Evolutionary conservation across 108 stramenopile species (phyloP).

Genomic region (Fragilariopsis cylindrus): DNA sequence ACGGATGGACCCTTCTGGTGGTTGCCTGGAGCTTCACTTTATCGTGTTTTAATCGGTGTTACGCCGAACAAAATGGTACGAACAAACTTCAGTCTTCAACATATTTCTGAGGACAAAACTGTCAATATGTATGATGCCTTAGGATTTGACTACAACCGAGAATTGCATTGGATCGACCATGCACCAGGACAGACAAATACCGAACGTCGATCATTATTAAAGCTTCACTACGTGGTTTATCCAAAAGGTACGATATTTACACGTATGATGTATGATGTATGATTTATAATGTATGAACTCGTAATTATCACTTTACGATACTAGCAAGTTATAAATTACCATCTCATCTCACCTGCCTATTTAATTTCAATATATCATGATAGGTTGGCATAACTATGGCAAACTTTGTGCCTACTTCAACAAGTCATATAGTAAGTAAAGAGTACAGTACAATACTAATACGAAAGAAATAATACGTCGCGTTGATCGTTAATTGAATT

Average conservation of each 20-base stretch:
- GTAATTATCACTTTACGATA: too few species aligned
- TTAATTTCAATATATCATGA: neutral
- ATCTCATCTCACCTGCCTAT: neutral
- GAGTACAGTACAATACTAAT: too few species aligned
- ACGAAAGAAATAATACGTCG: too few species aligned
- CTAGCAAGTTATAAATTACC: neutral
- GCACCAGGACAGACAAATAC: slow-evolving; percentile 45
- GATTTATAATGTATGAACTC: too few species aligned
- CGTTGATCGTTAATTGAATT: too few species aligned
- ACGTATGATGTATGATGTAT: too few species aligned
- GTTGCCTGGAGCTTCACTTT: slow-evolving; percentile 45
- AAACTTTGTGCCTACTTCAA: slow-evolving; percentile 42
- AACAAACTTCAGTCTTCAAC: slow-evolving; percentile 57
- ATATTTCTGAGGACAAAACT: slow-evolving; percentile 41
- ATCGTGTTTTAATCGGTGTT: slow-evolving; percentile 58
- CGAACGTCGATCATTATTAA: slow-evolving; percentile 54
- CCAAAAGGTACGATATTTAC: slow-evolving; percentile 29
- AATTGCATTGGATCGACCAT: slow-evolving; percentile 65
- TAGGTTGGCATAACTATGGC: slow-evolving; percentile 55
- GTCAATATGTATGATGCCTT: slow-evolving; percentile 46
- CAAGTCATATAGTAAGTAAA: neutral
- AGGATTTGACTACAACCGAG: slow-evolving; percentile 65
- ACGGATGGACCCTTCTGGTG: slow-evolving; percentile 61
- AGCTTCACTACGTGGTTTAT: slow-evolving; percentile 56
- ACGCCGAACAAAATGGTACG: slow-evolving; percentile 60